A percentile compares a stretch with the other conserved stretches of the same genome.
These are phyloP conservation scores for Alliaria petiolata DNA, from an alignment of 345 rosid species.

Conservation along the genomic window DNA sequence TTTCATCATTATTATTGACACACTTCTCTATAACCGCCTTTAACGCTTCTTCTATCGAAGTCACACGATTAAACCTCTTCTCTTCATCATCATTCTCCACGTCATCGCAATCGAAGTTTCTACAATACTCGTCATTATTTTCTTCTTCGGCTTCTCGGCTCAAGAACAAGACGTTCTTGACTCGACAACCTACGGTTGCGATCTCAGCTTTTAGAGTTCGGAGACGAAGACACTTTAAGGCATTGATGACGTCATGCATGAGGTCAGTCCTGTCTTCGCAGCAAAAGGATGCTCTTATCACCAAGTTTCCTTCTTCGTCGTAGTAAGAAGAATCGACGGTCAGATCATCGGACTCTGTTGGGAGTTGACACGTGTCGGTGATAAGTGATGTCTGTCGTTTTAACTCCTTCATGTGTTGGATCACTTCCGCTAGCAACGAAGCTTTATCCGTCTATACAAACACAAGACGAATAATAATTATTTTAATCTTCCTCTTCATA, in stretches of 20 bases:
- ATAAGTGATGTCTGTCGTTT: slow-evolving; percentile 48
- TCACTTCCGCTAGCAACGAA: slow-evolving; percentile 79
- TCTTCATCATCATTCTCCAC: slow-evolving; percentile 11
- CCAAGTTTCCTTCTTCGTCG: slow-evolving; percentile 81
- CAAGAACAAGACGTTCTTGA: slow-evolving; percentile 80
- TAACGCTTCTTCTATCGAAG: slow-evolving; percentile 83
- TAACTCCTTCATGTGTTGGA: slow-evolving; percentile 58
- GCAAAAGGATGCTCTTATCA: slow-evolving; percentile 85
- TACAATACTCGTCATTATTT: slow-evolving; percentile 12
- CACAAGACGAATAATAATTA: not conserved
- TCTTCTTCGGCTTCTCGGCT: slow-evolving; percentile 60
- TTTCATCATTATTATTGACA: slow-evolving; percentile 26
- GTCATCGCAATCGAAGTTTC: slow-evolving; percentile 14
- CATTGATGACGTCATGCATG: slow-evolving; percentile 77
- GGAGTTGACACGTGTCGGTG: slow-evolving; percentile 78
- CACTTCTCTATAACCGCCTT: slow-evolving; percentile 89
- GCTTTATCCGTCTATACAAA: slow-evolving; percentile 68
- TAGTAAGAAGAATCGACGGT: slow-evolving; percentile 63
- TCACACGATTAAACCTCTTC: slow-evolving; percentile 39
- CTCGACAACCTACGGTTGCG: slow-evolving; percentile 89
- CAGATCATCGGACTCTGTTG: slow-evolving; percentile 85
- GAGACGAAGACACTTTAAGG: slow-evolving; percentile 69
- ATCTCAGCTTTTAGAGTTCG: slow-evolving; percentile 91
- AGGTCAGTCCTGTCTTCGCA: slow-evolving; percentile 92
- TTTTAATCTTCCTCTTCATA: not conserved